phyloP scores from a whole-genome alignment of 495 filamentous ascomycete genomes.

The Penicillium coprophilum region DNA sequence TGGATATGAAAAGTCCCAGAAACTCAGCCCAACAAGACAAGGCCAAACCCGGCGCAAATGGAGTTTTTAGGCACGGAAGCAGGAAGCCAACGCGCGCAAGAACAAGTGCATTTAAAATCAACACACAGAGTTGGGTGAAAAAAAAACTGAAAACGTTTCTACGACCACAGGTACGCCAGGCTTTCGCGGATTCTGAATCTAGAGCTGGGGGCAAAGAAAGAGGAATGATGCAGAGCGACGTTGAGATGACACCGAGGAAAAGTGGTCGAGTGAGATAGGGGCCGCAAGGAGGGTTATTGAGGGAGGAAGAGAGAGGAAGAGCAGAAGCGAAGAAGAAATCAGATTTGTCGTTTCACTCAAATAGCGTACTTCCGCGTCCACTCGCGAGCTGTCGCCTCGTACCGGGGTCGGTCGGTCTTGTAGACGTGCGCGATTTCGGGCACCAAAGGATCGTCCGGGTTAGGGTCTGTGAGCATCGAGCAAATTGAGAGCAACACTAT shows the following conservation, averaged over 20 bases:
- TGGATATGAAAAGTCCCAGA: slow-evolving; percentile 41
- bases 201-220: slow-evolving; percentile 24
- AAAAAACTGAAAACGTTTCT: slow-evolving; percentile 38
- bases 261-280: slow-evolving; percentile 12
- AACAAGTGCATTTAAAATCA: slow-evolving; percentile 8
- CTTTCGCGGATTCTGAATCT: slow-evolving; percentile 37
- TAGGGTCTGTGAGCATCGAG: slow-evolving; percentile 99
- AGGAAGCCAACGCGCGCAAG: slow-evolving; percentile 7
- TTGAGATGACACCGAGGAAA: slow-evolving; percentile 30
- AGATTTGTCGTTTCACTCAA: slow-evolving; percentile 34
- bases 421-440: slow-evolving; percentile 99
- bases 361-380: slow-evolving; percentile 99
- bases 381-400: slow-evolving; percentile 95
- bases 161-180: slow-evolving; percentile 50
- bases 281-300: slow-evolving; percentile 13
- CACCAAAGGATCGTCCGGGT: slow-evolving; percentile 97
- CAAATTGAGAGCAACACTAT: slow-evolving; percentile 96
- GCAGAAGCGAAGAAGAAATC: slow-evolving; percentile 7
- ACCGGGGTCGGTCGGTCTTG: slow-evolving; percentile 95
- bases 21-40: slow-evolving; percentile 20
- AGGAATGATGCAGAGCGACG: slow-evolving; percentile 34
- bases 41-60: slow-evolving; percentile 13
- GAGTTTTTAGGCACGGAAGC: slow-evolving; percentile 10
- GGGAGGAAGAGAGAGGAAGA: slow-evolving; percentile 3
- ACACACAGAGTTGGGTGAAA: slow-evolving; percentile 14